Percentiles rank a stretch among this genome's conserved stretches.
These are phyloP conservation scores for Rhodomyrtus tomentosa DNA, from an alignment of 345 rosid genomes.

Conservation along the genomic window DNA sequence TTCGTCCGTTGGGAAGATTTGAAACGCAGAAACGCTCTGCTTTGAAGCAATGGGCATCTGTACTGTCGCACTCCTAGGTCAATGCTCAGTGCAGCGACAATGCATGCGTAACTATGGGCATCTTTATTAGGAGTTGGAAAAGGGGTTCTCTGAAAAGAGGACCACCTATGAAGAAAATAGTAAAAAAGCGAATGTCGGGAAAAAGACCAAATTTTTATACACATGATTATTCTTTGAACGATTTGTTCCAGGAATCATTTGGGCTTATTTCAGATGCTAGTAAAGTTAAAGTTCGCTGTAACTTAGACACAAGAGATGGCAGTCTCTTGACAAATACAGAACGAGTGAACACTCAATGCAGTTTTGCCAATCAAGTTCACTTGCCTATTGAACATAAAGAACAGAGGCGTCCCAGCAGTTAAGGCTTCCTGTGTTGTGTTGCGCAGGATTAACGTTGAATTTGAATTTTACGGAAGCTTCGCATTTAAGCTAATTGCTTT, in stretches of 20 bases:
- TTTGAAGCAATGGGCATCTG: not conserved
- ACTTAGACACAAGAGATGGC: not conserved
- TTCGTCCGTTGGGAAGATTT: not conserved
- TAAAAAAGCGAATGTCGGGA: not conserved
- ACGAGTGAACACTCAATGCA: not conserved
- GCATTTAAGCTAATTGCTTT: not conserved
- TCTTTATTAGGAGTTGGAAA: not conserved
- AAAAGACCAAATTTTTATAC: not conserved
- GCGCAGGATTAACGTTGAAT: not conserved
- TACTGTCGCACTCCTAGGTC: not conserved
- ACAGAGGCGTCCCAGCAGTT: not conserved
- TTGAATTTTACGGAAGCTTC: not conserved
- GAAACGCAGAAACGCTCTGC: not conserved
- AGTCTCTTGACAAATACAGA: not conserved
- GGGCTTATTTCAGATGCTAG: not conserved
- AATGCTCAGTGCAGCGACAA: not conserved
- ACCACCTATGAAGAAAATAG: not conserved
- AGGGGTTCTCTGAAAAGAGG: not conserved
- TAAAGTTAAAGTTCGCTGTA: not conserved
- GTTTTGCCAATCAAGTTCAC: not conserved
- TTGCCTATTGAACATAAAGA: not conserved
- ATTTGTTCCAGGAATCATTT: not conserved
- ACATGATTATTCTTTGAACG: not conserved
- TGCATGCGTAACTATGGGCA: not conserved
- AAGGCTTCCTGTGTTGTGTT: not conserved